These are phyloP conservation scores for Perkinsus marinus DNA, from an alignment of 169 alveolate genomes.

Conservation along the genomic window DNA sequence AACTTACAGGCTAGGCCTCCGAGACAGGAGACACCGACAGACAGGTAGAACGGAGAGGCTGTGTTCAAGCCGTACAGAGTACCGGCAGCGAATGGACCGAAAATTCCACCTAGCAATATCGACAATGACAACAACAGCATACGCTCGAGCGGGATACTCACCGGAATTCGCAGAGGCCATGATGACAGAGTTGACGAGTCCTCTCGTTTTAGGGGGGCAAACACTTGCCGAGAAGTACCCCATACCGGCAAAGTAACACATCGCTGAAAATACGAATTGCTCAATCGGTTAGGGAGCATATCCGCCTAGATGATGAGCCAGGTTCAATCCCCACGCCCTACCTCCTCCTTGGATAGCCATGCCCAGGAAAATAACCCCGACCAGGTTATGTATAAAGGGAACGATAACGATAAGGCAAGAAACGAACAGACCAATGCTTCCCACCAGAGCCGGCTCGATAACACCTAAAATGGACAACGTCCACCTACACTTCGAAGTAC, in stretches of 20 bases:
- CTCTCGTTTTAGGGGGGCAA: neutral
- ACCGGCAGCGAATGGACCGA: neutral
- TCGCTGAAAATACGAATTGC: neutral
- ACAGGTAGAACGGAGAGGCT: neutral
- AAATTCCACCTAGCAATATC: neutral
- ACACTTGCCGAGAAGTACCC: neutral
- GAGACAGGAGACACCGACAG: neutral
- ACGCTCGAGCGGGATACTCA: no score
- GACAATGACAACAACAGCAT: no score
- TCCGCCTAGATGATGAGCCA: neutral
- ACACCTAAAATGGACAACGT: neutral
- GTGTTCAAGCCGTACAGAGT: neutral
- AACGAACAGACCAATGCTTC: neutral
- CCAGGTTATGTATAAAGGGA: neutral
- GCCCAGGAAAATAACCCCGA: neutral
- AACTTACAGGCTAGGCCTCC: neutral
- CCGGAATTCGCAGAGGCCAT: neutral
- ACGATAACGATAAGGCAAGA: neutral
- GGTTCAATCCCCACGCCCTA: neutral
- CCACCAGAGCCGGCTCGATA: neutral
- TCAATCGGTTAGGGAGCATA: neutral
- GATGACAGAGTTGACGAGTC: neutral
- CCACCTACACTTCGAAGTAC: neutral
- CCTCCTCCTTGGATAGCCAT: neutral
- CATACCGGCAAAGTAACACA: neutral